A percentile compares a stretch with the other conserved stretches of the same genome.
Conservation (phyloP, 768 basidiomycete genomes). For the Suillus decipiens region DNA sequence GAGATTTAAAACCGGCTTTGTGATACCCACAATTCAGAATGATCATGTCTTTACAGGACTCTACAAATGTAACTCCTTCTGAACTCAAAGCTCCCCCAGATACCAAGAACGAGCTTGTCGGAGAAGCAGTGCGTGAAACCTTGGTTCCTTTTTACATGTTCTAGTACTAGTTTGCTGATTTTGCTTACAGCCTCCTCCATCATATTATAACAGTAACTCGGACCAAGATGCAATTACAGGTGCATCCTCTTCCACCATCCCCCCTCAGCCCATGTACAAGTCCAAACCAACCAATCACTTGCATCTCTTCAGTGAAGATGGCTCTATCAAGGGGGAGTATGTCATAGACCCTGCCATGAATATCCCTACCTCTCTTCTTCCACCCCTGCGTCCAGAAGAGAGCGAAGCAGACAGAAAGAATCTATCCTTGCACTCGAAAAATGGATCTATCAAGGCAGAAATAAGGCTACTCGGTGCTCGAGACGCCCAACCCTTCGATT, state of each 20-base stretch:
- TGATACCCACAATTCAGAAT: background rate
- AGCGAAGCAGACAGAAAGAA: constrained; percentile 43
- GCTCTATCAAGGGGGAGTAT: constrained; percentile 33
- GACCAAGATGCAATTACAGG: background rate
- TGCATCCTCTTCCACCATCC: background rate
- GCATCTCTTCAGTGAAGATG: constrained; percentile 11
- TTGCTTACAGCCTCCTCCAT: constrained; percentile 25
- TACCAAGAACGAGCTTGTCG: background rate
- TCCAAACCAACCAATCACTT: constrained; percentile 32
- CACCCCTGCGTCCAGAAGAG: constrained; percentile 37
- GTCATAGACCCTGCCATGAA: constrained; percentile 43
- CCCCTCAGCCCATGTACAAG: constrained; percentile 19
- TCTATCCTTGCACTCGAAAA: constrained; percentile 34
- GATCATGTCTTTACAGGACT: background rate
- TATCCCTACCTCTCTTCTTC: constrained; percentile 41
- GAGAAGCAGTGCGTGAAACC: background rate
- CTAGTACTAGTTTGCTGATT: background rate
- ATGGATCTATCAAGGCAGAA: constrained; percentile 40
- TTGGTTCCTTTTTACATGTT: background rate
- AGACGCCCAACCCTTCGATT: constrained; percentile 11
- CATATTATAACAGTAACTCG: constrained; percentile 17
- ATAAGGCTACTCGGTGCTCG: constrained; percentile 36
- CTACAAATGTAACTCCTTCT: background rate
- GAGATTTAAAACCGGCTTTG: background rate
- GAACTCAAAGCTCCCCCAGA: background rate